phyloP scores from a whole-genome alignment of 192 early-diverging fungal genomes.

The Rhizophagus clarus region DNA sequence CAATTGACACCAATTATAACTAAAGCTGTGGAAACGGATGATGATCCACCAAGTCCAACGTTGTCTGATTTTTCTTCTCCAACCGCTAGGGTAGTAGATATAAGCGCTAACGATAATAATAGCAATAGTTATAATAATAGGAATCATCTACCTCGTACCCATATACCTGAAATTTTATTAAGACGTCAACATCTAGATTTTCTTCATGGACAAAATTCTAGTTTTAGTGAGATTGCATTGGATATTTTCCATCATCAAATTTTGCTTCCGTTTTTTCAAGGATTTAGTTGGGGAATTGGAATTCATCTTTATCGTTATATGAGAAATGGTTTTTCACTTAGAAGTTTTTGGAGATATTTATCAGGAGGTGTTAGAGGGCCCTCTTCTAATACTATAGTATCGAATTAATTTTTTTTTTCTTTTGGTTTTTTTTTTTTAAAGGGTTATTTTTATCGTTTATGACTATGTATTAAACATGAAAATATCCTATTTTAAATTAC shows the following conservation, averaged over 20 bases:
- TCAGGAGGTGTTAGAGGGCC: neutral
- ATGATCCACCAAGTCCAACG: conserved; percentile 9
- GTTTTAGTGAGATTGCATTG: neutral
- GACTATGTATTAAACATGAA: too few species aligned
- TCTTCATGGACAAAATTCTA: neutral
- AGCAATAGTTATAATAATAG: neutral
- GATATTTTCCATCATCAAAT: conserved; percentile 17
- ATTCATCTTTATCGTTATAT: conserved; percentile 27
- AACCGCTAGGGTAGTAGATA: neutral
- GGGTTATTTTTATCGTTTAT: too few species aligned
- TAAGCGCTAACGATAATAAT: neutral
- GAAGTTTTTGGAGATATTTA: conserved; percentile 2
- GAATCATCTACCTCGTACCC: neutral
- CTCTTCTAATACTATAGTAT: neutral
- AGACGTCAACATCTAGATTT: neutral
- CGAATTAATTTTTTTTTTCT: too few species aligned
- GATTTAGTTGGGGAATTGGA: conserved; percentile 21
- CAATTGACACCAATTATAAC: neutral
- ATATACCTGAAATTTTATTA: conserved; percentile 8
- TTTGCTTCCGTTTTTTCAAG: conserved; percentile 23
- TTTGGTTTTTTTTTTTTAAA: too few species aligned
- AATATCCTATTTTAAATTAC: too few species aligned
- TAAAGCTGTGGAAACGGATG: neutral
- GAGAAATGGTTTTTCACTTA: conserved; percentile 9
- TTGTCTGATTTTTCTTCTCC: neutral